phyloP scores from a whole-genome alignment of 176 grass and related monocot genomes.

The Triticum aestivum region DNA sequence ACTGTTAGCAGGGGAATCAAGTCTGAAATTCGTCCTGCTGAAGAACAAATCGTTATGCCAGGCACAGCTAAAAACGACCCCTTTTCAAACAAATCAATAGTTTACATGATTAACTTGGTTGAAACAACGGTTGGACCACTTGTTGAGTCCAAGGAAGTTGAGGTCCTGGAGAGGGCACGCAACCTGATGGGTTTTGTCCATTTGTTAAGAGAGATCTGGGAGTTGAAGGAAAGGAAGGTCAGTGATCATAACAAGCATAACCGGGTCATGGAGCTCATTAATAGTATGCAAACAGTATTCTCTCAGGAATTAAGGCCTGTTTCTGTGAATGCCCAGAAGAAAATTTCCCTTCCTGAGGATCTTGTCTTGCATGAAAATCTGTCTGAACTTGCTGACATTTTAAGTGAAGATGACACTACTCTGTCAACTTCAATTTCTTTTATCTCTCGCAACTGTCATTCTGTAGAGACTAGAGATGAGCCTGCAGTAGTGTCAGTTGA shows the following conservation, averaged over 20 bases:
- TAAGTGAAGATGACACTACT: conserved; percentile 51
- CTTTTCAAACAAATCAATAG: conserved; percentile 44
- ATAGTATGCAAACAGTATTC: conserved; percentile 58
- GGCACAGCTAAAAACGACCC: conserved; percentile 29
- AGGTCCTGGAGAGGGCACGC: conserved; percentile 75
- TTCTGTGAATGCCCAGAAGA: conserved; percentile 75
- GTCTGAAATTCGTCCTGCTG: conserved; percentile 16
- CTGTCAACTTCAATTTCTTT: conserved; percentile 50
- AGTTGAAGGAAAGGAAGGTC: conserved; percentile 32
- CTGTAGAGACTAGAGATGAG: conserved; percentile 36
- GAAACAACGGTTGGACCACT: conserved; percentile 62
- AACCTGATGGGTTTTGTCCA: conserved; percentile 73
- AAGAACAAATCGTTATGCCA: conserved; percentile 10
- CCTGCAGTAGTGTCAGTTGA: conserved; percentile 36
- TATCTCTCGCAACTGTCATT: conserved; percentile 18
- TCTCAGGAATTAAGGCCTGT: conserved; percentile 80
- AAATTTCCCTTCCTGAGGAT: conserved; percentile 46
- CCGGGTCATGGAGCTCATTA: conserved; percentile 37
- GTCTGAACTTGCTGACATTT: conserved; percentile 38
- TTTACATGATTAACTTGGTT: conserved; percentile 68
- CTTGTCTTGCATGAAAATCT: conserved; percentile 65
- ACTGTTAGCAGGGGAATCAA: conserved; percentile 17
- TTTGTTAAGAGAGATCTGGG: conserved; percentile 44
- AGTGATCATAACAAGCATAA: conserved; percentile 34
- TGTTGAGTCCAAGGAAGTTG: conserved; percentile 70